These are phyloP conservation scores for Ophiostoma triangulosporum DNA, from an alignment of 2,329 filamentous ascomycete genomes.

Conservation along the genomic window DNA sequence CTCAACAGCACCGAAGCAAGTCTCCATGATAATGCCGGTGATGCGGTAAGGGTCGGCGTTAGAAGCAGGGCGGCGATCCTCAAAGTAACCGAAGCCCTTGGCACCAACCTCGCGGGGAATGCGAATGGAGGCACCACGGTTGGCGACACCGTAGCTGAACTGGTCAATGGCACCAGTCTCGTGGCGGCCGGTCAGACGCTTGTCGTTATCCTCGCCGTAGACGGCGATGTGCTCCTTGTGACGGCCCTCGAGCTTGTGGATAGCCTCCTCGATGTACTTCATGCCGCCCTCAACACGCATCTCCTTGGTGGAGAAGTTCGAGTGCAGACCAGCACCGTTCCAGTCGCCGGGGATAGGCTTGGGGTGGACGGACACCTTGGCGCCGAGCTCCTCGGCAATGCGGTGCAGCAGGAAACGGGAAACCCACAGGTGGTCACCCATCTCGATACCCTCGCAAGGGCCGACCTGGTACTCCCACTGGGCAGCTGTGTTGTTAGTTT, in stretches of 20 bases:
- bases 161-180: conserved; percentile 90
- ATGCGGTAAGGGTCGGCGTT: conserved; percentile 71
- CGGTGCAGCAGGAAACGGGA: conserved; percentile 65
- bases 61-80: conserved; percentile 52
- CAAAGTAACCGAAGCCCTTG: conserved; percentile 56
- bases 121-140: conserved; percentile 88
- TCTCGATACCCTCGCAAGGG: conserved; percentile 16
- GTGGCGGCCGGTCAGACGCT: conserved; percentile 81
- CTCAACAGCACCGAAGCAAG: conserved; percentile 15
- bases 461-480: conserved; percentile 18
- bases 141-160: conserved; percentile 89
- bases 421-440: conserved; percentile 96
- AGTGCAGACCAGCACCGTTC: conserved; percentile 68
- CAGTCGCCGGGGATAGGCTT: conserved; percentile 92
- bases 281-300: conserved; percentile 90
- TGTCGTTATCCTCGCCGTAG: conserved; percentile 90
- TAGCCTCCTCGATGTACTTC: conserved; percentile 79
- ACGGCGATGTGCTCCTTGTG: conserved; percentile 77
- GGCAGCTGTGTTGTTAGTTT: conserved; percentile 8
- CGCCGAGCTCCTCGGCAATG: conserved; percentile 91
- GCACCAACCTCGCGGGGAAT: conserved; percentile 55
- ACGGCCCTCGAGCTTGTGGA: conserved; percentile 70
- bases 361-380: conserved; percentile 86
- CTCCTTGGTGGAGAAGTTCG: conserved; percentile 80
- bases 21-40: conserved; percentile 27